These are phyloP conservation scores for Penicillium sp. DNA, from an alignment of 2,329 filamentous ascomycete genomes.

Conservation along the genomic window DNA sequence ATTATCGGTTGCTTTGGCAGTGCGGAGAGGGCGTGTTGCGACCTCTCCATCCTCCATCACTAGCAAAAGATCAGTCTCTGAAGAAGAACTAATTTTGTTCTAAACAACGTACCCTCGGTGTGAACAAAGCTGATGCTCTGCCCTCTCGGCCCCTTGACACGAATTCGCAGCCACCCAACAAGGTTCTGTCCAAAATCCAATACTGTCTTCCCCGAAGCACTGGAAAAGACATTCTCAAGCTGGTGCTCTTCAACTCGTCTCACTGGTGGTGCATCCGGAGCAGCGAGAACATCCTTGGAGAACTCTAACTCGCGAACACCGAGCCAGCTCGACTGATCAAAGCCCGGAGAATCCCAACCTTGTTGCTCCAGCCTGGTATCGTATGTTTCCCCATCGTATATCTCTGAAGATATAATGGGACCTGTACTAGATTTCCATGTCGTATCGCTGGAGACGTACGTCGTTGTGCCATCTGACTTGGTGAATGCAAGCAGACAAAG, in stretches of 20 bases:
- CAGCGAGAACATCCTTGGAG: slow-evolving; percentile 5
- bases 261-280: slow-evolving; percentile 40
- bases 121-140: slow-evolving; percentile 41
- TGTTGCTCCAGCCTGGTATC: slow-evolving; percentile 42
- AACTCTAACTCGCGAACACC: slow-evolving; percentile 12
- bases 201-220: slow-evolving; percentile 52
- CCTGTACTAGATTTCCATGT: slow-evolving; percentile 2
- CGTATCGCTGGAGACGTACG: neutral
- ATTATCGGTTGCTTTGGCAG: slow-evolving; percentile 46
- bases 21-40: slow-evolving; percentile 46
- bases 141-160: slow-evolving; percentile 21
- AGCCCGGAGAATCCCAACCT: slow-evolving; percentile 37
- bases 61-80: neutral
- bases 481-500: neutral
- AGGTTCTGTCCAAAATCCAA: slow-evolving; percentile 65
- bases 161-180: slow-evolving; percentile 54
- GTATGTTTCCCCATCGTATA: slow-evolving; percentile 59
- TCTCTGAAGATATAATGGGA: slow-evolving; percentile 34
- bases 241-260: slow-evolving; percentile 38
- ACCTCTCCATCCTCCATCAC: slow-evolving; percentile 38
- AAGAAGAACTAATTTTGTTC: neutral
- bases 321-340: slow-evolving; percentile 16
- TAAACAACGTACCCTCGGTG: neutral
- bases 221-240: slow-evolving; percentile 33
- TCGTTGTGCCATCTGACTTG: slow-evolving; percentile 1